phyloP scores from a whole-genome alignment of 177 flowering plant genomes.

The Telopea speciosissima region DNA sequence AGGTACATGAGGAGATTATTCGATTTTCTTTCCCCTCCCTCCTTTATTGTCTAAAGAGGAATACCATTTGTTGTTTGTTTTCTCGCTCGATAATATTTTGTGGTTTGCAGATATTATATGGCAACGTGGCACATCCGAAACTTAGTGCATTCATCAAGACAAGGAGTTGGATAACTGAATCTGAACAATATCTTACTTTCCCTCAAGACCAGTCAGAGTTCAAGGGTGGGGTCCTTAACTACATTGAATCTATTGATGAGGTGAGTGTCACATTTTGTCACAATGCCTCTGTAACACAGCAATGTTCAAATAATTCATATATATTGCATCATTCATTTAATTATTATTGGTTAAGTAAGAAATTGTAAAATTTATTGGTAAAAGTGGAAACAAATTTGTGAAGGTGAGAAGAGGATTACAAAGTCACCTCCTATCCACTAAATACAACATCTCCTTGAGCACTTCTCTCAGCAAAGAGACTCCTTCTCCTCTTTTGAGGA shows the following conservation, averaged over 20 bases:
- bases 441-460: too few relatives aligned
- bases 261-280: conserved; percentile 24
- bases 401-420: too few relatives aligned
- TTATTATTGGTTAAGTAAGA: too few relatives aligned
- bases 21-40: neutral
- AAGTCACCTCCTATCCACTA: too few relatives aligned
- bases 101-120: conserved; percentile 53
- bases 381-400: too few relatives aligned
- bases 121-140: conserved; percentile 90
- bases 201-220: conserved; percentile 61
- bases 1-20: conserved; percentile 33
- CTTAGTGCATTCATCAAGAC: conserved; percentile 59
- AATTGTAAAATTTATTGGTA: too few relatives aligned
- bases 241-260: conserved; percentile 86
- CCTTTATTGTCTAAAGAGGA: too few relatives aligned
- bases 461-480: too few relatives aligned
- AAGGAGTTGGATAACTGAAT: conserved; percentile 55
- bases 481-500: too few relatives aligned
- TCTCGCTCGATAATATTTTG: neutral
- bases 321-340: too few relatives aligned
- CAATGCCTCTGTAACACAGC: too few relatives aligned
- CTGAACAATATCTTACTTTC: conserved; percentile 72
- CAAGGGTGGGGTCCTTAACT: conserved; percentile 71
- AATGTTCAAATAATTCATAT: too few relatives aligned
- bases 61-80: neutral